A percentile compares a stretch with the other conserved stretches of the same genome.
Evolutionary conservation across 768 basidiomycete species (phyloP).

Genomic region (Kwoniella shandongensis): DNA sequence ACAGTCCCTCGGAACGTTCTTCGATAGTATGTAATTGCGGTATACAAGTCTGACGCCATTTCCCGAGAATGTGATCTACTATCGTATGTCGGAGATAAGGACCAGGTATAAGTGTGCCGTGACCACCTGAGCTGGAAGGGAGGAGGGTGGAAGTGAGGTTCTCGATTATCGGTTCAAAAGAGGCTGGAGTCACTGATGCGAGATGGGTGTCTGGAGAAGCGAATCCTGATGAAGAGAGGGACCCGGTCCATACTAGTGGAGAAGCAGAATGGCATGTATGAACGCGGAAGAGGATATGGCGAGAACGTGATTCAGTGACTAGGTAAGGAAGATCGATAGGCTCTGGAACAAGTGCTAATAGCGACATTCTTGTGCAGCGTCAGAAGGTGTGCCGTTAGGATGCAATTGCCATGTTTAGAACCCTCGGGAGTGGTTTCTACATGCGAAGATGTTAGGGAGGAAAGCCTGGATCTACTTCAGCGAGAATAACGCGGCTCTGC

Average conservation of each 20-base stretch:
- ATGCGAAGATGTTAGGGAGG: no score
- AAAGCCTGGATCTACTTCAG: no score
- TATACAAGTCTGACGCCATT: constrained; percentile 14
- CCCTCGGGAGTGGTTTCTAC: no score
- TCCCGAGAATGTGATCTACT: constrained; percentile 15
- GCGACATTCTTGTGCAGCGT: no score
- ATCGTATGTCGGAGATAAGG: constrained; percentile 18
- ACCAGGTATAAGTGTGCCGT: not conserved
- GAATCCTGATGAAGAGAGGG: constrained; percentile 10
- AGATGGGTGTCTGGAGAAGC: constrained; percentile 10
- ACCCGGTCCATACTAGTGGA: constrained; percentile 11
- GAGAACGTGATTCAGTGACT: not conserved
- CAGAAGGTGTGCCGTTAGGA: no score
- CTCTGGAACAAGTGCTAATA: no score
- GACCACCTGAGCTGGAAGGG: not conserved
- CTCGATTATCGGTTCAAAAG: not conserved
- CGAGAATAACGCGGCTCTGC: no score
- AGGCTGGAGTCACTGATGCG: not conserved
- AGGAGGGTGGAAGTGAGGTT: not conserved
- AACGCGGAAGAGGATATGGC: constrained; percentile 8
- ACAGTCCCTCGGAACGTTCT: constrained; percentile 5
- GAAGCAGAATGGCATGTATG: constrained; percentile 3
- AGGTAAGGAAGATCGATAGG: not conserved
- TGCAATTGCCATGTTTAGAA: no score
- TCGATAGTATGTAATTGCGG: constrained; percentile 7